A percentile compares a stretch with the other conserved stretches of the same genome.
Conservation (phyloP, 129 eudicot species). For the Sambucus nigra region DNA sequence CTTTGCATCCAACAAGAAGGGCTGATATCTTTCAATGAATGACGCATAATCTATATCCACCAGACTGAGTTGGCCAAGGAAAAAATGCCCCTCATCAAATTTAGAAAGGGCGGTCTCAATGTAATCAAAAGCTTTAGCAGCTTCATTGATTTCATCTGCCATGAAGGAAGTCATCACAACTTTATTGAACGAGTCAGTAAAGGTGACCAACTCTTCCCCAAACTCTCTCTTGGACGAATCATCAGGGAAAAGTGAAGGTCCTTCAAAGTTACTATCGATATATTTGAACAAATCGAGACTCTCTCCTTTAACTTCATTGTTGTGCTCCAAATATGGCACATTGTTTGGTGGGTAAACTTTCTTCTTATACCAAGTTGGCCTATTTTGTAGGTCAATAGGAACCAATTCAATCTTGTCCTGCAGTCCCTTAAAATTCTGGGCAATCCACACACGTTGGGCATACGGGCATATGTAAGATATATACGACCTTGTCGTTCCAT, state of each 20-base stretch:
- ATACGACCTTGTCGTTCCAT: too few species aligned
- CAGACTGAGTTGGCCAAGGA: constrained; percentile 69
- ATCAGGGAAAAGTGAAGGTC: constrained; percentile 67
- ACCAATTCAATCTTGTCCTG: too few species aligned
- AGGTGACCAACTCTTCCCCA: constrained; percentile 53
- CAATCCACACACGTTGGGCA: too few species aligned
- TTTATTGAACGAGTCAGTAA: constrained; percentile 37
- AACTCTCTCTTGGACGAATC: constrained; percentile 51
- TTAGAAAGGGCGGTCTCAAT: constrained; percentile 66
- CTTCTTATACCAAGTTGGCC: too few species aligned
- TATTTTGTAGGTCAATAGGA: too few species aligned
- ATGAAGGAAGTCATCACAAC: constrained; percentile 44
- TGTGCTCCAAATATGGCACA: constrained; percentile 83
- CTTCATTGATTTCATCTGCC: constrained; percentile 38
- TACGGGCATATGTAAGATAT: too few species aligned
- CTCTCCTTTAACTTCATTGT: constrained; percentile 78
- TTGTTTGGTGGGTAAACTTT: too few species aligned
- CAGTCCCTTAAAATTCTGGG: too few species aligned
- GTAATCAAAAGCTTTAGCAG: constrained; percentile 61
- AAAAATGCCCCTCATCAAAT: constrained; percentile 67
- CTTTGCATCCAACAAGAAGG: too few species aligned
- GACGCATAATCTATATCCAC: too few species aligned
- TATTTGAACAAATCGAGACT: constrained; percentile 77
- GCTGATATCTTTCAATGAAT: too few species aligned
- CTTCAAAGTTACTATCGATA: constrained; percentile 70